Conservation (phyloP, 208 protist genomes). For the Leishmania arabica region DNA sequence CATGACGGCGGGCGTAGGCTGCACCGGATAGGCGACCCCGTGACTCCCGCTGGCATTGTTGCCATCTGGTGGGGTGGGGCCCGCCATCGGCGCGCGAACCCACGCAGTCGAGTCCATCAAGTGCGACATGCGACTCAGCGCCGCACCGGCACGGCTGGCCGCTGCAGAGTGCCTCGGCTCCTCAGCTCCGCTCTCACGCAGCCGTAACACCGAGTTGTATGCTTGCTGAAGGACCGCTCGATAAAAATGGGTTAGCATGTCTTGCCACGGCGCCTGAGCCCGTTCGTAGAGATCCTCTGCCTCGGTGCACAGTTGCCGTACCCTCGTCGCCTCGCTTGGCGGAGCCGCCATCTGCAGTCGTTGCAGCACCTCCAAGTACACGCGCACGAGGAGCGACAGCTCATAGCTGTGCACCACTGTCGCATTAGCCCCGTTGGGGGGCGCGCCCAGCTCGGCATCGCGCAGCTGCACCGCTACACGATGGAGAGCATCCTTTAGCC, state of each 20-base stretch:
- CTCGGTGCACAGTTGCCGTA: slow-evolving; percentile 1
- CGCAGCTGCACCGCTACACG: slow-evolving; percentile 5
- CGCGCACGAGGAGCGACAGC: slow-evolving; percentile 18
- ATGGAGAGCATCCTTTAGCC: slow-evolving; percentile 9
- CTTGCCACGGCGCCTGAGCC: slow-evolving; percentile 21
- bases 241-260: slow-evolving; percentile 8
- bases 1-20: slow-evolving; percentile 21
- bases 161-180: neutral
- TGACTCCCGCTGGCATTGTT: neutral
- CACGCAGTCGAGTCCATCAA: slow-evolving; percentile 7
- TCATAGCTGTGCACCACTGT: slow-evolving; percentile 34
- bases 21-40: slow-evolving; percentile 16
- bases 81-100: slow-evolving; percentile 2
- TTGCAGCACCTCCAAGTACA: slow-evolving; percentile 20
- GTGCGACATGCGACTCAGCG: neutral
- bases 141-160: neutral
- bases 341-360: neutral
- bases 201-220: neutral
- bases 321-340: neutral
- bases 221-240: neutral
- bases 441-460: neutral
- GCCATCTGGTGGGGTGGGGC: neutral
- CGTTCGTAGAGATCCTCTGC: slow-evolving; percentile 4
- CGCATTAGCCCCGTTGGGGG: neutral
- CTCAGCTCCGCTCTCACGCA: neutral